Evolutionary conservation across 2,329 filamentous ascomycete genomes (phyloP), one percentile per base, ranked within the genome.

Genomic region (Botrytis byssoidea): DNA sequence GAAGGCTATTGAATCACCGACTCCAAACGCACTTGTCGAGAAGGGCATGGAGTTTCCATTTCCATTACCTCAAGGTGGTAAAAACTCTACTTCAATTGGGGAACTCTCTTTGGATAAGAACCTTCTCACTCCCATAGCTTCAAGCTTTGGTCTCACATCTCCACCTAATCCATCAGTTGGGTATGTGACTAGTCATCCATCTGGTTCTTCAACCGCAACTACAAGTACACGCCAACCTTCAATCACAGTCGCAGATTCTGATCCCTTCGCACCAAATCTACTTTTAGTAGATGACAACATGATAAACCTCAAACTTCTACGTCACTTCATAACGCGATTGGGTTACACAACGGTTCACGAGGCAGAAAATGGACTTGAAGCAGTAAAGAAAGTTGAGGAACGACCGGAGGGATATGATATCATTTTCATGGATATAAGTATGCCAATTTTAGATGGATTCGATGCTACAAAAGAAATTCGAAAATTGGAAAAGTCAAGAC

Each of bases 361-460:
- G 22, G 86, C 86, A 1, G 79, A 79, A 35, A 83, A 88, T 75
- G 86, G 86, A 10, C 81, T 84, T 1, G 83, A 87, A 77, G 86
- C 86, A 3, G 83, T 88, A 0, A 80, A 85, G 10, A 79, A 79
- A 44, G 85, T 85, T 73, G 80, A 84, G 61, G 76, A 77, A 12
- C 75, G 79, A 5, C 74, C 77, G 3, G 81, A 84, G 64, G 77
- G 80, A 0, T 84, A 83, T 67, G 83, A 84, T 57, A 82, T 86
- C 60, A 83, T 88, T 4, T 83, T 82, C 46, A 82, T 86, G 84
- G 87, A 89, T 75, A 84, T 85, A 83, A 79, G 78, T 8, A 89
- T 89, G 88, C 87, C 87, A 0, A 81, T 88, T 7, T 85, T 89
- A 76, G 84, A 89, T 75, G 86, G 86, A 0, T 81, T 87, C 22